Evolutionary conservation across 805 yeast genomes (phyloP), one percentile per base, ranked within the genome.

Genomic region (Candida xiaguanensis): DNA sequence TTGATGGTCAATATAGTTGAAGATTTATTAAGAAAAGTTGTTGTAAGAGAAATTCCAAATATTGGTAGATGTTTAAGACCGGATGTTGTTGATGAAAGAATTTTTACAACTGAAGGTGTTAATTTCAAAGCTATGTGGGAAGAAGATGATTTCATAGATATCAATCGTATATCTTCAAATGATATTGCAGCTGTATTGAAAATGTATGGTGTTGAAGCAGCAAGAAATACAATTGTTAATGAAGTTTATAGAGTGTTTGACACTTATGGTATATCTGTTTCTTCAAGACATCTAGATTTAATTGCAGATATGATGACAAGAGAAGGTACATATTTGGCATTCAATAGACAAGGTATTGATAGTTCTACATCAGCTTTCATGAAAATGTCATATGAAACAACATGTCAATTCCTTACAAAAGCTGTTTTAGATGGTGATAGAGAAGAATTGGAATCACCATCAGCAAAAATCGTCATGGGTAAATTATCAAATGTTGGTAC

Each of bases 241-340:
- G 99, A 93, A 74, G 86, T 93, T 61, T 85, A 86, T 67, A 85
- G 87, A 53, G 99, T 93, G 53, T 93, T 93, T 78, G 87, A 88
- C 44, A 89, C 95, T 39, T 93, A 93, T 65, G 98, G 98, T 55
- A 93, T 93, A 58, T 70, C 89, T 43, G 99, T 93, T 43, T 84
- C 93, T 41, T 71, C 79, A 39, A 87, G 99, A 63, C 99, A 93
- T 70, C 79, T 93, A 67, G 99, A 93, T 59, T 78, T 93, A 61
- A 83, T 93, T 63, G 99, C 95, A 48, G 99, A 93, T 65, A 86
- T 87, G 88, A 93, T 93, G 99, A 93, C 99, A 4, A 81, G 99
- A 65, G 98, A 93, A 66, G 99, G 99, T 56, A 78, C 95, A 2
- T 93, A 90, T 59, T 69, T 91, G 59, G 96, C 99, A 18, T 93